phyloP scores from a whole-genome alignment of 177 flowering plant species.

The Vitis hybrid region DNA sequence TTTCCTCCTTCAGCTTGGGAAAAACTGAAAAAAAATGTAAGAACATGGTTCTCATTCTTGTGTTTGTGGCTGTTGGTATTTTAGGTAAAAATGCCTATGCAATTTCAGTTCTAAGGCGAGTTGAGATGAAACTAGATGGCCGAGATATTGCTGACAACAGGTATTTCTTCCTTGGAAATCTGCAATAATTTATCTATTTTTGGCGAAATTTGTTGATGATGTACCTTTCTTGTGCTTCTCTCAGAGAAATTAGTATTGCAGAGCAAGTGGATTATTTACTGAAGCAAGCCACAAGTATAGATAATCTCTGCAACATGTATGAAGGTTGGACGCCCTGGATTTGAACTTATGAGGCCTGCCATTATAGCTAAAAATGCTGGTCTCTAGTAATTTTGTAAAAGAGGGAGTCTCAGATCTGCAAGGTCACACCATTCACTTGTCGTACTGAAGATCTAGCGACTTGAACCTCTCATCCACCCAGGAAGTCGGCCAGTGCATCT shows the following conservation, averaged over 20 bases:
- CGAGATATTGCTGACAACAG: constrained; percentile 74
- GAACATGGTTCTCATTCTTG: not conserved
- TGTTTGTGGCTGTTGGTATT: constrained; percentile 5
- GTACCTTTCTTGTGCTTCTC: constrained; percentile 14
- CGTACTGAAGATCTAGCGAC: not conserved
- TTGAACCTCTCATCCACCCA: not conserved
- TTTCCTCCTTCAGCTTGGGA: not conserved
- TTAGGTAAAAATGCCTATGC: constrained; percentile 91
- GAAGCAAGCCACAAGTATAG: constrained; percentile 84
- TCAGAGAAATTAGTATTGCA: constrained; percentile 63
- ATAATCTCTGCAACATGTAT: constrained; percentile 96
- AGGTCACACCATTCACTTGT: not conserved
- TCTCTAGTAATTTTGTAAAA: not conserved
- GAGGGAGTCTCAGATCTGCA: not conserved
- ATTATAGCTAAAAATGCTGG: not conserved
- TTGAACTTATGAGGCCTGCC: constrained; percentile 32
- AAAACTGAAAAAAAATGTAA: not conserved
- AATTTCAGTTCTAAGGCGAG: constrained; percentile 69
- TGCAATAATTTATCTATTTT: not conserved
- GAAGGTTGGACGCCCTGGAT: constrained; percentile 99
- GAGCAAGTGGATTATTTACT: constrained; percentile 97
- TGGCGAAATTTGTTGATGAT: not conserved
- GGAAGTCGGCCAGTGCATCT: not conserved
- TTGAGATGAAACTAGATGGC: constrained; percentile 92
- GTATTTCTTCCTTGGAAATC: constrained; percentile 27